Base-by-base conservation (phyloP, 208 protist genomes). In the Crithidia fasciculata region DNA sequence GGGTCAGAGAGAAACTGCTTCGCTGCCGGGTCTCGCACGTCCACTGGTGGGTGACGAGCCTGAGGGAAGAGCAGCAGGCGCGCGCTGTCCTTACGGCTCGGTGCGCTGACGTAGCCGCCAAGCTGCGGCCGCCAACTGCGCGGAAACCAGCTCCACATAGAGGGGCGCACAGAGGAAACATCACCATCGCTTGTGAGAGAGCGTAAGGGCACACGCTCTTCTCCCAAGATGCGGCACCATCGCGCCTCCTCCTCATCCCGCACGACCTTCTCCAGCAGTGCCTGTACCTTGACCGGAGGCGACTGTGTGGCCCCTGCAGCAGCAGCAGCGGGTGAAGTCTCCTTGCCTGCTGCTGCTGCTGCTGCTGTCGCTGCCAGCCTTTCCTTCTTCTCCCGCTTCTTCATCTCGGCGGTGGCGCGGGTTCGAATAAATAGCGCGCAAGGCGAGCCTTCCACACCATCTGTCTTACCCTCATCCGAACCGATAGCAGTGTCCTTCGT, bases 41-140 rank as follows among this genome's bases (percentile, higher is more conserved):
- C 63, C 12, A 71, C 61, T 2, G 40, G 40, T 13, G 39, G 37
- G 49, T 89, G 84, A 3, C 53, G 39, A 12, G 61, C 59, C 62
- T 92, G 87, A 13, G 87, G 87, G 54, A 92, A 92, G 58, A 89
- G 16, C 13, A 89, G 58, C 65, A 92, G 86, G 8, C 82, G 81
- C 36, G 69, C 69, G 5, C 74, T 43, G 19, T 84, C 77, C 56
- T 16, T 6, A 37, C 19, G 59, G 39, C 44, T 50, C 13, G 66
- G 60, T 12, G 18, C 64, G 37, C 49, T 57, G 4, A 92, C 60
- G 62, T 89, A 92, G 39, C 87, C 87, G 4, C 87, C 87, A 12
- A 82, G 67, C 61, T 70, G 62, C 50, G 80, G 72, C 36, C 72
- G 57, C 59, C 45, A 59, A 41, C 57, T 67, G 40, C 45, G 67